Conservation (phyloP, 2,329 filamentous ascomycete species). For the Achaetomium macrosporum region DNA sequence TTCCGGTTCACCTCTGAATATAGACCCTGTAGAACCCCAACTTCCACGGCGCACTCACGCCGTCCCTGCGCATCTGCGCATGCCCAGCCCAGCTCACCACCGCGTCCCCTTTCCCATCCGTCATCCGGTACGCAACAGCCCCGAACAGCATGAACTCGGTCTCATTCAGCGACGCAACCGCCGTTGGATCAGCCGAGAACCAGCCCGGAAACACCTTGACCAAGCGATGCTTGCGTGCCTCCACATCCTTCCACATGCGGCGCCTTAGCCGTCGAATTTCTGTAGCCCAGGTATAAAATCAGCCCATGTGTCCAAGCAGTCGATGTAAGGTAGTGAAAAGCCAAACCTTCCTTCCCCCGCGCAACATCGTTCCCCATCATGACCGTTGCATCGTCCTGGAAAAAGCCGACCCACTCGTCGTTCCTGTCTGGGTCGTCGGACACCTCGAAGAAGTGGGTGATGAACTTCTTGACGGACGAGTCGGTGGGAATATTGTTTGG, state of each 20-base stretch:
- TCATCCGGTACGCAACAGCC: slow-evolving; percentile 6
- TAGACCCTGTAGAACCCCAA: slow-evolving; percentile 10
- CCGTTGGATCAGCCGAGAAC: background rate
- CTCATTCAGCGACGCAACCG: background rate
- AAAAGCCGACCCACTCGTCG: slow-evolving; percentile 40
- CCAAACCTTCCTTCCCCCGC: slow-evolving; percentile 31
- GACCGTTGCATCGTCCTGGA: slow-evolving; percentile 37
- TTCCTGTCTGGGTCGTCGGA: slow-evolving; percentile 39
- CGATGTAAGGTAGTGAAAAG: too few species aligned
- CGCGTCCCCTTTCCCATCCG: background rate
- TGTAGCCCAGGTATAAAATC: slow-evolving; percentile 20
- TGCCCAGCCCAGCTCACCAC: slow-evolving; percentile 9
- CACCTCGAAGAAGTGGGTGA: slow-evolving; percentile 39
- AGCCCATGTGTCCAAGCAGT: background rate
- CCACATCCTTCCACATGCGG: slow-evolving; percentile 40
- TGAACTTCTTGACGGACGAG: slow-evolving; percentile 30
- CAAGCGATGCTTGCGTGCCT: slow-evolving; percentile 36
- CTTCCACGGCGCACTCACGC: slow-evolving; percentile 3
- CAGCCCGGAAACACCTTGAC: slow-evolving; percentile 38
- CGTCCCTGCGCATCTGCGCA: slow-evolving; percentile 5
- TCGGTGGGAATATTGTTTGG: slow-evolving; percentile 24
- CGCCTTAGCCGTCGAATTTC: slow-evolving; percentile 37
- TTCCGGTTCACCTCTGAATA: slow-evolving; percentile 3
- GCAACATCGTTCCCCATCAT: slow-evolving; percentile 38
- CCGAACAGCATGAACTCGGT: slow-evolving; percentile 10